Conservation (phyloP, 1,139 yeast genomes). For the Geotrichum restrictum region DNA sequence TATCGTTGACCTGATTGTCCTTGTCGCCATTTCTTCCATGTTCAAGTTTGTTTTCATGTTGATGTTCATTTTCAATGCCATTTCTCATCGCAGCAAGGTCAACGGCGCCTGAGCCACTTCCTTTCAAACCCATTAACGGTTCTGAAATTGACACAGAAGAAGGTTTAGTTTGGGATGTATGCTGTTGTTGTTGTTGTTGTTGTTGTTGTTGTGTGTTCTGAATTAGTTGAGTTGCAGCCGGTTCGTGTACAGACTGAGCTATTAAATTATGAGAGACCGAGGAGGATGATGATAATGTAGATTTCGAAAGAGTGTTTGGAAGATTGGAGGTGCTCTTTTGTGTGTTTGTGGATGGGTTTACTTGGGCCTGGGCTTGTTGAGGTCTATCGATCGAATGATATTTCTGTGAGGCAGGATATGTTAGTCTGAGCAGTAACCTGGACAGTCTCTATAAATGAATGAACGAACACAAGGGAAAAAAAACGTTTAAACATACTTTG, state of each 20-base stretch:
- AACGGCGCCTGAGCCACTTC: too few relatives aligned
- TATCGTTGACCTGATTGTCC: too few relatives aligned
- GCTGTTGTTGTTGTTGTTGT: background rate
- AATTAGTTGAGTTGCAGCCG: too few relatives aligned
- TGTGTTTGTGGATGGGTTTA: background rate
- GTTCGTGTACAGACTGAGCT: too few relatives aligned
- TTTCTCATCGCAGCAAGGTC: too few relatives aligned
- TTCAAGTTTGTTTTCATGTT: background rate
- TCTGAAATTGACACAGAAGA: background rate
- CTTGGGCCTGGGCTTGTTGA: background rate
- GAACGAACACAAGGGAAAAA: too few relatives aligned
- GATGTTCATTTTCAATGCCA: background rate
- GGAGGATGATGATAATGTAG: too few relatives aligned
- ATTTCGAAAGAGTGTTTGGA: too few relatives aligned
- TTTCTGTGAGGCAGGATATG: constrained; percentile 20
- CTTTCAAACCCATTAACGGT: too few relatives aligned
- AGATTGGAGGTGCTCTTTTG: too few relatives aligned
- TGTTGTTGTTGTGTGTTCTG: background rate
- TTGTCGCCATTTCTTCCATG: too few relatives aligned
- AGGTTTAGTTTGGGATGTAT: background rate
- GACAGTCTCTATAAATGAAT: background rate
- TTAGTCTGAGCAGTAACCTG: background rate
- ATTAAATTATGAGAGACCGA: too few relatives aligned
- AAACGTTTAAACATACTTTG: constrained; percentile 19
- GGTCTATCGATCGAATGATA: constrained; percentile 23